phyloP scores from a whole-genome alignment of 148 eudicot genomes.

The Nepenthes mirabilis region DNA sequence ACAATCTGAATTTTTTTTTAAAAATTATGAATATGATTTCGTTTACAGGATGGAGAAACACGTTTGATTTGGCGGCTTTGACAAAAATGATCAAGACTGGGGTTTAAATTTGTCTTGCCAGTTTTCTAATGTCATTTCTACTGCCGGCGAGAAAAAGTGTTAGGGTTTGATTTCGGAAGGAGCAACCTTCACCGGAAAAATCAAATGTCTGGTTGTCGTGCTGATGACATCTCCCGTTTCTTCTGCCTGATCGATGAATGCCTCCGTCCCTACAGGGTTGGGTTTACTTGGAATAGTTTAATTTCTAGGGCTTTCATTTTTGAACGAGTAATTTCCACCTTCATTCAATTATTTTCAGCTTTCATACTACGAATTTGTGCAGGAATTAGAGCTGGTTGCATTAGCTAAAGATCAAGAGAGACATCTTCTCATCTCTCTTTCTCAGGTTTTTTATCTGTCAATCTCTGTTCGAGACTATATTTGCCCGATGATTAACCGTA shows the following conservation, averaged over 20 bases:
- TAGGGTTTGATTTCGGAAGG: too few species aligned
- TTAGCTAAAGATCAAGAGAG: constrained; percentile 20
- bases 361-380: constrained; percentile 1
- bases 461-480: background rate
- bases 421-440: constrained; percentile 30
- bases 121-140: too few species aligned
- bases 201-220: constrained; percentile 7
- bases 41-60: too few species aligned
- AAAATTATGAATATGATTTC: too few species aligned
- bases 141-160: too few species aligned
- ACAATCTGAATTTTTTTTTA: too few species aligned
- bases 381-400: constrained; percentile 13
- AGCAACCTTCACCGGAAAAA: constrained; percentile 12
- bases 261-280: constrained; percentile 26
- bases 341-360: background rate
- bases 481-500: constrained; percentile 1
- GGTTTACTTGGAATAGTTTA: background rate
- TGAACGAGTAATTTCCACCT: constrained; percentile 3
- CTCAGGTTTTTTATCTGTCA: constrained; percentile 21
- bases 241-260: constrained; percentile 29
- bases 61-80: too few species aligned
- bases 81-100: too few species aligned
- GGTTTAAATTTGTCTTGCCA: too few species aligned
- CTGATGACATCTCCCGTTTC: constrained; percentile 23
- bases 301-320: background rate